A percentile compares a stretch with the other conserved stretches of the same genome.
These are phyloP conservation scores for Crithidia bombi DNA, from an alignment of 208 protist species.

Conservation along the genomic window DNA sequence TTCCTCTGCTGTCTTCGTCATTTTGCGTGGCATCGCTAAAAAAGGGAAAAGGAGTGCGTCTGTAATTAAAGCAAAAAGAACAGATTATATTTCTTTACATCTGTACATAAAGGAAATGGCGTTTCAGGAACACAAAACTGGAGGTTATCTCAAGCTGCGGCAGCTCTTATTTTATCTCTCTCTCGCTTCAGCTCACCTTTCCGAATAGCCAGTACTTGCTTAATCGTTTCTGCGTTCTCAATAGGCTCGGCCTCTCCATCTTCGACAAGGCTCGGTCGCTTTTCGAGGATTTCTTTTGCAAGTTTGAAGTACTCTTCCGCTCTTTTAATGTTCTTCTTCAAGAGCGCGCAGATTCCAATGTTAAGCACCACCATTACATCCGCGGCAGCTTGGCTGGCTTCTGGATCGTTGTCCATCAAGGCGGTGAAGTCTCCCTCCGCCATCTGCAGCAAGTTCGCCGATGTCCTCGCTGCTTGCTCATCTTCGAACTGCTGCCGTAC, in stretches of 20 bases:
- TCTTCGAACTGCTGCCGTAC: constrained; percentile 41
- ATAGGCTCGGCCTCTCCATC: constrained; percentile 69
- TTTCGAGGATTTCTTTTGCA: constrained; percentile 60
- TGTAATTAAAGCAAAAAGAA: constrained; percentile 18
- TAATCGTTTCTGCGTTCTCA: constrained; percentile 55
- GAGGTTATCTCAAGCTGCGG: not conserved
- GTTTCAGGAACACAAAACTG: not conserved
- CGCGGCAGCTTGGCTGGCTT: constrained; percentile 24
- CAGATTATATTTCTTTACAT: not conserved
- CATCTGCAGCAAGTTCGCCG: constrained; percentile 4
- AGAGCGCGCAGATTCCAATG: constrained; percentile 71
- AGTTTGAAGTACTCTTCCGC: constrained; percentile 72
- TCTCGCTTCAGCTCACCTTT: constrained; percentile 47
- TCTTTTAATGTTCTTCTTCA: constrained; percentile 58
- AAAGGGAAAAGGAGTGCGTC: no score
- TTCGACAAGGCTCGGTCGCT: constrained; percentile 57
- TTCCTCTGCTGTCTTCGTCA: no score
- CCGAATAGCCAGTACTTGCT: constrained; percentile 64
- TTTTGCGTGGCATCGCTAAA: no score
- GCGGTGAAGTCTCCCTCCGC: constrained; percentile 59
- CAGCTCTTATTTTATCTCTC: constrained; percentile 33
- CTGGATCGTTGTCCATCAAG: constrained; percentile 39
- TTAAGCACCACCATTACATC: constrained; percentile 74
- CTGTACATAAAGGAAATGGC: not conserved
- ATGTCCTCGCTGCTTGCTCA: constrained; percentile 17